Conservation (phyloP, 2,329 filamentous ascomycete species). For the Sporothrix protearum region DNA sequence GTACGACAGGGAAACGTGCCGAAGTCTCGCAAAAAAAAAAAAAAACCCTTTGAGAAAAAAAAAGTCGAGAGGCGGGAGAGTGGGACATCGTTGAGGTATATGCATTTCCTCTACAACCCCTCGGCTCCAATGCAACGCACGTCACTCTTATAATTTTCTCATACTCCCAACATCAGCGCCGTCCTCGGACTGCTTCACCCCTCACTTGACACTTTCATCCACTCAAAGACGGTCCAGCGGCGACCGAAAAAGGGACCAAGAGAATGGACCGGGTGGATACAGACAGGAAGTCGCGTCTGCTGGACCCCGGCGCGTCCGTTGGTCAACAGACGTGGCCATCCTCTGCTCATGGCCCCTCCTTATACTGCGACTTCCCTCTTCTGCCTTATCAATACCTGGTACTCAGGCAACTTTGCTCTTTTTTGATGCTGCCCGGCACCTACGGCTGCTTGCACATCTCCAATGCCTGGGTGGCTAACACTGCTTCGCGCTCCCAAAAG, state of each 20-base stretch:
- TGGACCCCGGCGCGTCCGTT: not conserved
- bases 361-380: constrained; percentile 34
- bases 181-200: constrained; percentile 3
- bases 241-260: not conserved
- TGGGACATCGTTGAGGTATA: not conserved
- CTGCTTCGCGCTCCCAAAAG: constrained; percentile 31
- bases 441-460: constrained; percentile 32
- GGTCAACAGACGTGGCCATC: not conserved
- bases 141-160: not conserved
- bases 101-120: not conserved
- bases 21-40: no score
- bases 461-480: constrained; percentile 34
- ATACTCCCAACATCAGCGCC: not conserved
- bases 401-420: constrained; percentile 28
- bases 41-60: no score
- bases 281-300: not conserved
- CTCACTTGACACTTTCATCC: not conserved
- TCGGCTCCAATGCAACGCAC: not conserved
- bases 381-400: constrained; percentile 34
- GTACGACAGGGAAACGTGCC: no score
- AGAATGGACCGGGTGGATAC: constrained; percentile 1
- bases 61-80: not conserved
- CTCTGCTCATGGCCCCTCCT: constrained; percentile 32
- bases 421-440: constrained; percentile 22
- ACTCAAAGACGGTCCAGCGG: not conserved